Percentiles rank a stretch among this genome's conserved stretches.
These are phyloP conservation scores for Quercus agrifolia DNA, from an alignment of 306 rosid species.

Conservation along the genomic window DNA sequence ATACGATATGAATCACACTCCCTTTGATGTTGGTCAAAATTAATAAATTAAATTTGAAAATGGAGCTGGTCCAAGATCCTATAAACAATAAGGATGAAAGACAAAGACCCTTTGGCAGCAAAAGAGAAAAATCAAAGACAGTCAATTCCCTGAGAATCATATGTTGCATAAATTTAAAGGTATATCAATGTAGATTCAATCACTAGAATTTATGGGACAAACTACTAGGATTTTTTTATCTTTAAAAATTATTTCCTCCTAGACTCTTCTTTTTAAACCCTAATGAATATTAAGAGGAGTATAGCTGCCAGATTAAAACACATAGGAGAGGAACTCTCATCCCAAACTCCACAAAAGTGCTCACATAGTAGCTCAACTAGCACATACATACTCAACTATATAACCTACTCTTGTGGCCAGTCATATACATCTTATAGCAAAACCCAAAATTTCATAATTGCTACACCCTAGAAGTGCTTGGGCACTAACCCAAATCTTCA, in stretches of 20 bases:
- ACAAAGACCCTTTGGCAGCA: background rate
- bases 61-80: background rate
- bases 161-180: background rate
- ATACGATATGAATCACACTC: background rate
- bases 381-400: no score
- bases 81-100: background rate
- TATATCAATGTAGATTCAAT: background rate
- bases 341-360: background rate
- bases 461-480: background rate
- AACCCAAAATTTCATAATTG: no score
- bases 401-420: no score
- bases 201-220: background rate
- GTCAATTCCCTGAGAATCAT: background rate
- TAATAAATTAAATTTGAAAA: background rate
- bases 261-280: background rate
- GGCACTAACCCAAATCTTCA: background rate
- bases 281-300: background rate
- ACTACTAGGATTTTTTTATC: background rate
- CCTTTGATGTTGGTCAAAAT: background rate
- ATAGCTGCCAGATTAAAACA: background rate
- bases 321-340: background rate
- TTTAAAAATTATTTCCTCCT: background rate
- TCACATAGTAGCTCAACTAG: background rate
- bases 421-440: no score
- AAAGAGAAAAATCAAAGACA: background rate